phyloP scores from a whole-genome alignment of 495 filamentous ascomycete genomes.

The Daldinia vernicosa region DNA sequence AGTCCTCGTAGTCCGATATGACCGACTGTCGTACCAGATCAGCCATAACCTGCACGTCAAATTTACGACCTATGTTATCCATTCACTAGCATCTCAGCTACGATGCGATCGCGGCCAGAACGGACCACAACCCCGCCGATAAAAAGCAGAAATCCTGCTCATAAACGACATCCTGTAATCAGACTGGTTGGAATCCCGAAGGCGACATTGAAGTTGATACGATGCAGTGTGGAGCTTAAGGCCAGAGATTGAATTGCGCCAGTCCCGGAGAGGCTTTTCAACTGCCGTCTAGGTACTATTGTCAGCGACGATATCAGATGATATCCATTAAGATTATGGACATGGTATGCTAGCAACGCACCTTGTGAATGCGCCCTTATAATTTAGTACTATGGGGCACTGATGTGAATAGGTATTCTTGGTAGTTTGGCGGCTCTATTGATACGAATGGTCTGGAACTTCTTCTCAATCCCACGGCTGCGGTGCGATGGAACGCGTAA shows the following conservation, averaged over 20 bases:
- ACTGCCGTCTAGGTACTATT: neutral
- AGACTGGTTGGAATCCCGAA: neutral
- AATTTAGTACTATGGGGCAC: neutral
- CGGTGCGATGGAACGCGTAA: conserved; percentile 1
- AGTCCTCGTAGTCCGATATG: neutral
- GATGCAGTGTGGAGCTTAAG: neutral
- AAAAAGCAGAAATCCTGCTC: neutral
- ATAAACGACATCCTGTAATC: neutral
- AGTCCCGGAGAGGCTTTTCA: neutral
- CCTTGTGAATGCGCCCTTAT: neutral
- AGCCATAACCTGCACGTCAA: neutral
- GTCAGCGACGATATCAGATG: neutral
- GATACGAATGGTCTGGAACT: neutral
- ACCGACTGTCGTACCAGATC: neutral
- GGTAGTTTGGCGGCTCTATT: neutral
- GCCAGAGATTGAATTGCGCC: neutral
- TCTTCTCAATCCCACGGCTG: neutral
- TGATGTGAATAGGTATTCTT: neutral
- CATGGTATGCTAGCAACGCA: neutral
- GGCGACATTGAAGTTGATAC: neutral
- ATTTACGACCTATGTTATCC: neutral
- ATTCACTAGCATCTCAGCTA: neutral
- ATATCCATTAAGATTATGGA: neutral
- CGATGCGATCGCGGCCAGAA: neutral
- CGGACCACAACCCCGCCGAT: neutral